Base-by-base conservation (phyloP, 768 basidiomycete genomes). In the Cystobasidium onofrii region DNA sequence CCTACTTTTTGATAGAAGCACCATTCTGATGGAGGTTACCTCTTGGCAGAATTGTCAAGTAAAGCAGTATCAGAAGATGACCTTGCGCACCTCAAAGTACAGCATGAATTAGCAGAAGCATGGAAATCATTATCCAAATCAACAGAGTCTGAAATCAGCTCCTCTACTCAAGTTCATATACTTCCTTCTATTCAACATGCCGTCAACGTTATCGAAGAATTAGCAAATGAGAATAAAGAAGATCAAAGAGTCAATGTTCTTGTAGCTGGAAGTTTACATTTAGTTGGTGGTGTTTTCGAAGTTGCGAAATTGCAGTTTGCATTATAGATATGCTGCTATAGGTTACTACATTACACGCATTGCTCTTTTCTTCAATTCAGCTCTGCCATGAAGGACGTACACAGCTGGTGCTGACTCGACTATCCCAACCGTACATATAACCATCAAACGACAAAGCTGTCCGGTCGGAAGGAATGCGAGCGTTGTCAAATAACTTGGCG, bases 271-370 rank as follows among this genome's bases (percentile, higher is more conserved):
- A 96, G 92, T 81, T 80, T 99, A 75, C 94, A 94, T 82, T 85
- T 99, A 18, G 88, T 98, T 7, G 96, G 96, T 23, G 96, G 96
- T 1, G 84, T 93, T 15, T 89, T 98, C 67, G 95, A 97, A 79
- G 92, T 91, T 17, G 90, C 92, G 20, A 89, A 87, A 25, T 80
- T 98, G 60, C 67, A 55, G 23, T 74, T 66, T 52, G 73, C 63
- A 23, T 33, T 65, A 18, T 64, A 31, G 64, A 72, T 13, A 50
- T 12, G 12, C 46, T 12, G 46, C 12, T 3, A 3, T 39, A 39
- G 7, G 39, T 6, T 39, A 39, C 39, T 6, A 39, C 7, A 39
- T 39, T 15, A 39, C 15, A 39, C 39, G n/a, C n/a, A n/a, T n/a
- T n/a, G n/a, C n/a, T n/a, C n/a, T n/a, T n/a, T n/a, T n/a, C n/a